phyloP scores from a whole-genome alignment of 2,329 filamentous ascomycete genomes.

The Conoideocrella luteorostrata region DNA sequence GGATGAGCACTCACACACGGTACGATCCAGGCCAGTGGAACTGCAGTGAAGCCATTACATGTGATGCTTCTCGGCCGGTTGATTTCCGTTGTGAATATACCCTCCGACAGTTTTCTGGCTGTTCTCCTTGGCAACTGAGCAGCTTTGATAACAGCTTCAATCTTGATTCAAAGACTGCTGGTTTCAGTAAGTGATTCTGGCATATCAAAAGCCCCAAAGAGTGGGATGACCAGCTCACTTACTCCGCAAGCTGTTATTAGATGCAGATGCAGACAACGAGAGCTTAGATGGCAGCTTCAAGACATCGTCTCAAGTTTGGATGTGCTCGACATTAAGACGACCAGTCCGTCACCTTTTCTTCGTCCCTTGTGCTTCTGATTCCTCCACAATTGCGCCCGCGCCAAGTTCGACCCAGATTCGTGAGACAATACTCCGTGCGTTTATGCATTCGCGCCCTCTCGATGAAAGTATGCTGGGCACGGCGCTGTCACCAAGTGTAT shows the following conservation, averaged over 20 bases:
- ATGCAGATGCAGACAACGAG: too few species aligned
- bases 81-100: conserved; percentile 19
- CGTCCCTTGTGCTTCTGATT: not conserved
- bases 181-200: too few species aligned
- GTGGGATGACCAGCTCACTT: too few species aligned
- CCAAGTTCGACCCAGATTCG: not conserved
- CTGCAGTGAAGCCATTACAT: conserved; percentile 18
- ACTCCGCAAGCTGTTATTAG: too few species aligned
- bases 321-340: not conserved
- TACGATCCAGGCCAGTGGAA: conserved; percentile 16
- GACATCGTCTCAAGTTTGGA: too few species aligned
- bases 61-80: conserved; percentile 18
- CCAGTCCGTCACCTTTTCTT: not conserved
- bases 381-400: not conserved
- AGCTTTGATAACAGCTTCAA: too few species aligned
- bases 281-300: too few species aligned
- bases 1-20: conserved; percentile 9
- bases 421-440: not conserved
- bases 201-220: too few species aligned
- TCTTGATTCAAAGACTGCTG: too few species aligned
- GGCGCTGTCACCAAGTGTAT: not conserved
- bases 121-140: conserved; percentile 17
- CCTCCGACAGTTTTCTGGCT: conserved; percentile 16
- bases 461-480: not conserved
- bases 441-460: not conserved